Evolutionary conservation across 805 yeast genomes (phyloP), one percentile per base, ranked within the genome.

Genomic region (Saccharomyces eubayanus): DNA sequence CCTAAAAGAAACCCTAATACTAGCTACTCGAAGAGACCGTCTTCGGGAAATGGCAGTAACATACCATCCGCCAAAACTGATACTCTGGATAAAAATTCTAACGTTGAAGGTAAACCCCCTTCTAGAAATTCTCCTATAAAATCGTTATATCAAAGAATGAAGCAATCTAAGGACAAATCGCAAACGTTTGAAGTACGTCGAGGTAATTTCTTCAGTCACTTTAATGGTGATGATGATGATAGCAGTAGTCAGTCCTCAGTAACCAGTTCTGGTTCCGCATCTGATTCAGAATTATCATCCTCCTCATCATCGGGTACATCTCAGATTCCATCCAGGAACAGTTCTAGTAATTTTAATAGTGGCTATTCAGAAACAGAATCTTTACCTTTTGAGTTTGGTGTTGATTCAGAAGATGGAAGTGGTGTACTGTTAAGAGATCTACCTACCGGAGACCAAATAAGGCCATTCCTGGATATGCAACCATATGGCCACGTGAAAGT

Each of bases 321-420:
- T 31, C 10, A 21, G 6, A 28, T 8, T 21, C 24, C 16, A 49
- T 28, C 21, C 28, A 41, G 41, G 24, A 36, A 36, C 16, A 36
- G 43, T 4, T 36, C 43, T 6, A 36, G 20, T 21, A 53, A 53
- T n/a, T 56, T 58, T 41, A 52, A 16, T 10, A 36, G 20, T 36
- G 43, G 21, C 20, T 16, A 16, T 16, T 36, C 43, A 6, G 43
- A 58, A 40, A 47, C 64, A 5, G 70, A 64, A 28, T 66, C 70
- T 1, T 47, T 64, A 16, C 70, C 69, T 2, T 64, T 64, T 55
- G 70, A 69, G 54, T 68, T 68, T 55, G 69, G 62, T 6, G 54
- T 63, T n/a, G 69, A 66, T 21, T 62, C 67, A 6, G 64, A 56
- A 30, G 60, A 59, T 51, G 65, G 61, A 4, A 63, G 66, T 46